Percentiles rank a stretch among this genome's conserved stretches.
Evolutionary conservation across 169 alveolate genomes (phyloP).

Genomic region (Cryptosporidium sp.): DNA sequence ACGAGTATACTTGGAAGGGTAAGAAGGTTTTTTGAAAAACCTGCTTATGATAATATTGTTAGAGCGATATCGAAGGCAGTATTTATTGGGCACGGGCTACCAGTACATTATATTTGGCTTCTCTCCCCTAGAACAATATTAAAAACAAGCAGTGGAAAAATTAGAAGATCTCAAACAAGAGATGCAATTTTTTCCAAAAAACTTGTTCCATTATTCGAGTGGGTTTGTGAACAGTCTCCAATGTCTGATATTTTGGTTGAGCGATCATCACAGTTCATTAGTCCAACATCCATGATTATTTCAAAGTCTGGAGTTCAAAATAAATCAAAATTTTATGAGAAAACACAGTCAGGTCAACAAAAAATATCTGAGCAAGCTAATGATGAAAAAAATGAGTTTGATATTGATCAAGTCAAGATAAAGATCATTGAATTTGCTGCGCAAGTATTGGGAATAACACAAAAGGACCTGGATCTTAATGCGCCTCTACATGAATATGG

Average conservation of each 20-base stretch:
- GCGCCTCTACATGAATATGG: constrained; percentile 85
- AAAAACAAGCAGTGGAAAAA: constrained; percentile 83
- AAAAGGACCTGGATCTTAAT: constrained; percentile 73
- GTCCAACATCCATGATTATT: constrained; percentile 64
- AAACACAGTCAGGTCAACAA: neutral
- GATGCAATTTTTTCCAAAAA: constrained; percentile 78
- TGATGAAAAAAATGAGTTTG: constrained; percentile 1
- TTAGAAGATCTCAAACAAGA: constrained; percentile 78
- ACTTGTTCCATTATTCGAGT: constrained; percentile 59
- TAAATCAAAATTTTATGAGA: constrained; percentile 45
- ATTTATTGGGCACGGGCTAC: constrained; percentile 77
- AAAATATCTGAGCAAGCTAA: neutral
- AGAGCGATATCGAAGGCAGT: constrained; percentile 78
- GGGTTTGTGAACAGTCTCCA: constrained; percentile 72
- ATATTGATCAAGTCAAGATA: constrained; percentile 14
- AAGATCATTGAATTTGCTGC: constrained; percentile 69
- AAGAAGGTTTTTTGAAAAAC: constrained; percentile 79
- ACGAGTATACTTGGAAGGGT: constrained; percentile 77
- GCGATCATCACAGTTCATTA: constrained; percentile 65
- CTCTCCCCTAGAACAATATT: constrained; percentile 79
- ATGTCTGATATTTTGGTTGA: constrained; percentile 19
- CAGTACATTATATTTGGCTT: constrained; percentile 81
- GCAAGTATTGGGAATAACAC: constrained; percentile 71
- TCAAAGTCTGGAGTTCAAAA: constrained; percentile 51
- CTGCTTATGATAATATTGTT: constrained; percentile 79